Base-by-base conservation (phyloP, 139 green algal species). In the Chlamydomonas urium region DNA sequence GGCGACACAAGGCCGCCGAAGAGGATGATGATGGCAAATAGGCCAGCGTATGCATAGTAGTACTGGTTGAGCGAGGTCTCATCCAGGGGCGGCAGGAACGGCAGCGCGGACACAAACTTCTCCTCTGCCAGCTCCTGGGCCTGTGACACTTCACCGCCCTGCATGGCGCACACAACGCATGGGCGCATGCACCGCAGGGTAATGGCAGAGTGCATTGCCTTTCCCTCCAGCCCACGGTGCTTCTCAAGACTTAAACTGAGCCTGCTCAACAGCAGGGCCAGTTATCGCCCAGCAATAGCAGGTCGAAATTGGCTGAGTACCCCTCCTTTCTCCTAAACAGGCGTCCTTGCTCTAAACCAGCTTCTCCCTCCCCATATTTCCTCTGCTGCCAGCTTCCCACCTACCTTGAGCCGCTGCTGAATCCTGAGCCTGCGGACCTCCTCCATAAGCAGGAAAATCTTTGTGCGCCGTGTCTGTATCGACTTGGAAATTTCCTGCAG, bases 371-470 rank as follows among this genome's bases (percentile, higher is more conserved):
- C 8, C 10, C 42, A 50, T n/a, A 50, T 14, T 24, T 8, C 8
- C 42, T 24, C 10, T 14, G 10, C 8, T 50, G 42, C 42, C 8
- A 50, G 42, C 42, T 56, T 17, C 21, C 45, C n/a, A 71, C 74
- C 34, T 42, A 83, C 90, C 88, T 94, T 96, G n/a, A 97, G 58
- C 2, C 88, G 79, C 73, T 94, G 84, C 86, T 98, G 93, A 63
- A 99, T 97, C 21, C 94, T 83, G 57, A 99, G 83, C 2, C 95
- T 83, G 8, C 95, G 82, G 8, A 98, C 84, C 75, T 99, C 95
- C 78, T 99, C 95, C 89, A 99, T 95, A 5, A 99, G 85, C 60
- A 98, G 73, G 73, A 98, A 99, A 29, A 98, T 97, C 28, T 71
- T 81, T 66, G 96, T 97, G 33, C 91, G 79, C 2, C 94, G 82